Conservation (phyloP, 2,329 filamentous ascomycete species). For the Hymenoscyphus fructigenus region DNA sequence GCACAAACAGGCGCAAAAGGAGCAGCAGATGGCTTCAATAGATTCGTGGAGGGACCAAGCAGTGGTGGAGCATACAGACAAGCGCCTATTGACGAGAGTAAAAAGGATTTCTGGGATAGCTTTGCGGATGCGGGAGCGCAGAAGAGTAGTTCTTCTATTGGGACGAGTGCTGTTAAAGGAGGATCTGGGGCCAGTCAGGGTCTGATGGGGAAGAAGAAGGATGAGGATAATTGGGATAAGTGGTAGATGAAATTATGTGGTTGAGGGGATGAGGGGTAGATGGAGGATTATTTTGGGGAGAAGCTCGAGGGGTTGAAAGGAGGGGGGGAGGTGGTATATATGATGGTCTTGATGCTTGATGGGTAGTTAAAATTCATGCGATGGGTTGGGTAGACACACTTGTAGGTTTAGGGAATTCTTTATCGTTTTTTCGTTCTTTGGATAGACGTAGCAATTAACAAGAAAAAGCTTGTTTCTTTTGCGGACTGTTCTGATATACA, state of each 20-base stretch:
- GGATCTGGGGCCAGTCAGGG: conserved; percentile 3
- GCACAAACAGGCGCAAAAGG: conserved; percentile 69
- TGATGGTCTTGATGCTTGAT: background rate
- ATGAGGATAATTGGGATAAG: conserved; percentile 62
- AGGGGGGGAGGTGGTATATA: background rate
- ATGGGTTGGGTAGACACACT: background rate
- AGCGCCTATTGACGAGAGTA: conserved; percentile 57
- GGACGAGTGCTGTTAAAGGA: conserved; percentile 36
- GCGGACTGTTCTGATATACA: background rate
- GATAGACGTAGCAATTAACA: background rate
- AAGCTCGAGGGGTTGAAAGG: background rate
- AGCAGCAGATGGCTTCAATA: conserved; percentile 76
- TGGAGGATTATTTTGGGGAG: background rate
- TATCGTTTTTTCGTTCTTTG: background rate
- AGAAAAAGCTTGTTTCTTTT: background rate
- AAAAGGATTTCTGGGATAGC: conserved; percentile 88
- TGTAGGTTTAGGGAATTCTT: background rate
- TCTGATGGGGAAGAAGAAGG: conserved; percentile 40
- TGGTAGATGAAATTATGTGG: conserved; percentile 23
- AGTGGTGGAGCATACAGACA: conserved; percentile 38
- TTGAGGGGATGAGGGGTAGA: background rate
- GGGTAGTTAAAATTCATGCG: background rate
- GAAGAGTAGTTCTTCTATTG: conserved; percentile 30
- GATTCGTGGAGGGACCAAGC: conserved; percentile 77
- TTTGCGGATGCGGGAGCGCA: conserved; percentile 59